Percentiles rank a stretch among this genome's conserved stretches.
These are phyloP conservation scores for Schwanniomyces pseudopolymorphus DNA, from an alignment of 805 yeast species.

Conservation along the genomic window DNA sequence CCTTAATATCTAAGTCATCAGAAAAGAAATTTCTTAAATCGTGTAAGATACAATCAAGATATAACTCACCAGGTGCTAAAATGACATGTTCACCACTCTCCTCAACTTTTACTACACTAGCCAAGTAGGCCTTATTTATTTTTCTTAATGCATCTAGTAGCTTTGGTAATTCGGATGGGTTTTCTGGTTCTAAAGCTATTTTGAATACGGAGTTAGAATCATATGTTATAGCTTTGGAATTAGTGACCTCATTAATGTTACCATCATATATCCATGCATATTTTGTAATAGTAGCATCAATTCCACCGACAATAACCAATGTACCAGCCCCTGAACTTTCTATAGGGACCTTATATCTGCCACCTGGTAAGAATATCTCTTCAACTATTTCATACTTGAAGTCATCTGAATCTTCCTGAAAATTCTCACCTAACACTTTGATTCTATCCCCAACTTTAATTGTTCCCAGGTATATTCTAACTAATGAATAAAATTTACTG, in stretches of 20 bases:
- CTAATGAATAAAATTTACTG: conserved; percentile 52
- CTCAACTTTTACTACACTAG: conserved; percentile 69
- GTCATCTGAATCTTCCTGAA: conserved; percentile 53
- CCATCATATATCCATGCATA: conserved; percentile 54
- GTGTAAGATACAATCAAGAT: conserved; percentile 77
- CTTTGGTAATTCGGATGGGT: conserved; percentile 76
- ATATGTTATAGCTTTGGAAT: conserved; percentile 43
- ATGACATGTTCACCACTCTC: conserved; percentile 87
- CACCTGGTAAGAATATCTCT: conserved; percentile 58
- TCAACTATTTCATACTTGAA: conserved; percentile 39
- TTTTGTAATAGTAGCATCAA: conserved; percentile 56
- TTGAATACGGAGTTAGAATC: conserved; percentile 64
- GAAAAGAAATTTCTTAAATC: conserved; percentile 68
- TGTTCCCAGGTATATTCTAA: conserved; percentile 62
- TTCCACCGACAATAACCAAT: conserved; percentile 66
- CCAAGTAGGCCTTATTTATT: conserved; percentile 62
- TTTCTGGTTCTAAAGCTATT: conserved; percentile 77
- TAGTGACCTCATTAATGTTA: conserved; percentile 12
- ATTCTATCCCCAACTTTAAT: conserved; percentile 49
- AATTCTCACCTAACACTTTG: conserved; percentile 56
- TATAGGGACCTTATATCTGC: conserved; percentile 63
- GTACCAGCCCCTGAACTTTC: conserved; percentile 60
- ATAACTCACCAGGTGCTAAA: conserved; percentile 83
- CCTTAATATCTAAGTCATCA: conserved; percentile 64
- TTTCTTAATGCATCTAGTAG: conserved; percentile 68